Evolutionary conservation across 441 rosid species (phyloP), one percentile per base, ranked within the genome.

Genomic region (Flueggea neowawraea): DNA sequence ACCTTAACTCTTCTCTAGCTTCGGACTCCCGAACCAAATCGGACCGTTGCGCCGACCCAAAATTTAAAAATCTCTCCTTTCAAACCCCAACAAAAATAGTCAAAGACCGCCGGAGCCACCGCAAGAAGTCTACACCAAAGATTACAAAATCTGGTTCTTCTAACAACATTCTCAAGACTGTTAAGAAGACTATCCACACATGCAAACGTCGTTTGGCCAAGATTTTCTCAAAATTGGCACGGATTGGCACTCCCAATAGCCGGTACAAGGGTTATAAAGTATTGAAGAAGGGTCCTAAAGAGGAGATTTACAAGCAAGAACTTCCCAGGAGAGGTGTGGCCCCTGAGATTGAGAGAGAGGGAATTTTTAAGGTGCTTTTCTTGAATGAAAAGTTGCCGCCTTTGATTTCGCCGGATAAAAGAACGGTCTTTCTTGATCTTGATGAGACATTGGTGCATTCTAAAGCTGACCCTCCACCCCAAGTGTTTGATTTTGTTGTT

Each of bases 391-490:
- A 15, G 54, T 76, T 82, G 16, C 88, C 86, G 0, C 84, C 84
- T 0, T 14, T 72, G 69, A 64, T 58, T 31, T 72, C 77, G 0
- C 49, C 75, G 0, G 50, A 54, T 31, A 89, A 82, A 68, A 83
- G 61, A 61, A 94, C 97, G 5, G 79, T 88, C 14, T 83, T 90
- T 67, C 85, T 94, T 12, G 98, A 94, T 69, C 95, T 94, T 0
- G 98, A 94, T 61, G 96, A 94, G 67, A 94, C 96, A 0, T 74
- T 89, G 12, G 76, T 90, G 16, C 98, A 94, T 63, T 87, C 97
- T 13, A 75, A 77, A 16, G 58, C 89, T 7, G 91, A 84, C 75
- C 93, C 88, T 9, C 92, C 96, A 5, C 73, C 84, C 0, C 62
- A 69, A 7, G 69, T 28, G 61, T 82, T 82, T 62, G 91, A 90